phyloP scores from a whole-genome alignment of 371 early-diverging fungal genomes.

The Dinochytrium kinnereticum region DNA sequence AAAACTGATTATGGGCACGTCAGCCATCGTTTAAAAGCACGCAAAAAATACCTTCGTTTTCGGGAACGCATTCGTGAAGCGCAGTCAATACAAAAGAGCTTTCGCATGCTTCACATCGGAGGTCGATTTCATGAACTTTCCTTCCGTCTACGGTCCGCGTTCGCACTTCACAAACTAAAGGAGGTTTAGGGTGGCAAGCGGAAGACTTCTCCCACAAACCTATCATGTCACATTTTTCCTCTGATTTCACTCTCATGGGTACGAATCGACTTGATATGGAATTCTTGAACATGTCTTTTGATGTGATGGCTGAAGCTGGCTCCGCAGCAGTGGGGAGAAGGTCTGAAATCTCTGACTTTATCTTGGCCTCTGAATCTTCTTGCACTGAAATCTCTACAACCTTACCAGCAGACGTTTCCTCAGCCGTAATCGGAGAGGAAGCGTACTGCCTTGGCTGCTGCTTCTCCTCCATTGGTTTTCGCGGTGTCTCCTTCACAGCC shows the following conservation, averaged over 20 bases:
- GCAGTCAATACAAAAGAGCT: slow-evolving; percentile 13
- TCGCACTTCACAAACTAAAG: neutral
- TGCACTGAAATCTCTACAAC: too few species aligned
- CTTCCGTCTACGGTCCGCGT: slow-evolving; percentile 5
- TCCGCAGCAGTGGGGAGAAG: neutral
- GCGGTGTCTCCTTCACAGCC: slow-evolving; percentile 3
- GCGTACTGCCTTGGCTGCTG: too few species aligned
- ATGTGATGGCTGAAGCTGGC: neutral
- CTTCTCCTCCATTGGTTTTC: neutral
- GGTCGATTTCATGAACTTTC: slow-evolving; percentile 14
- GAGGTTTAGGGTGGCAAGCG: neutral
- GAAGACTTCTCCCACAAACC: neutral
- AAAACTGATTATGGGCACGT: neutral
- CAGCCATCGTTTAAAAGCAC: neutral
- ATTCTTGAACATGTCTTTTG: neutral
- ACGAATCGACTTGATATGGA: neutral
- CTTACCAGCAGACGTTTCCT: too few species aligned
- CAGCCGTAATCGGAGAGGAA: too few species aligned
- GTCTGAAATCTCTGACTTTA: neutral
- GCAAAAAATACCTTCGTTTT: neutral
- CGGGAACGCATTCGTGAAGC: neutral
- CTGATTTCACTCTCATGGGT: neutral
- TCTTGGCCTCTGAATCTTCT: neutral
- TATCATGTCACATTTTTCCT: slow-evolving; percentile 12
- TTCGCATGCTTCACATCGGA: slow-evolving; percentile 4